Conservation (phyloP, 1,139 yeast genomes). For the Candida glucosophila region DNA sequence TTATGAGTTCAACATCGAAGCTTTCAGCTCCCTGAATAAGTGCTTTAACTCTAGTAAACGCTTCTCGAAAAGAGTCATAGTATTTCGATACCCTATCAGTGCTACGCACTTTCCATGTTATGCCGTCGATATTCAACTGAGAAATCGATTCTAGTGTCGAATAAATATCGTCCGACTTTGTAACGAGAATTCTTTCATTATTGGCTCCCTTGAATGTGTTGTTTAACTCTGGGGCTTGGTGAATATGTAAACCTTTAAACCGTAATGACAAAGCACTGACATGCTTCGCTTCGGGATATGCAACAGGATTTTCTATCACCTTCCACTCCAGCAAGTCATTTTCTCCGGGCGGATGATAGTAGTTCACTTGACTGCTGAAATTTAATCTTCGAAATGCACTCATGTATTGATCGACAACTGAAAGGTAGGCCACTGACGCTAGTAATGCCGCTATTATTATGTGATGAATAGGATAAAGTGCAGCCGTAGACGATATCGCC, state of each 20-base stretch:
- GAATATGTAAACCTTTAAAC: conserved; percentile 37
- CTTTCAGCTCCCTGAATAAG: conserved; percentile 73
- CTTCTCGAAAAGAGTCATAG: conserved; percentile 46
- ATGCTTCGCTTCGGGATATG: conserved; percentile 34
- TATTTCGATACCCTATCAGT: conserved; percentile 58
- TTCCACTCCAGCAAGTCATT: conserved; percentile 37
- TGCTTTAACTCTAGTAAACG: conserved; percentile 38
- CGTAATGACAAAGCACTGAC: conserved; percentile 47
- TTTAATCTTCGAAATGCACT: conserved; percentile 30
- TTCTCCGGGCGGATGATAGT: conserved; percentile 37
- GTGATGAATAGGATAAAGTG: conserved; percentile 84
- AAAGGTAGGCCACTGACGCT: conserved; percentile 76
- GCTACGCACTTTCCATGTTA: conserved; percentile 60
- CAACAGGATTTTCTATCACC: conserved; percentile 23
- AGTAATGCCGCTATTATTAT: conserved; percentile 64
- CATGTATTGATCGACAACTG: conserved; percentile 73
- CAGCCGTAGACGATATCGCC: conserved; percentile 55
- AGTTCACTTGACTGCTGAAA: conserved; percentile 11
- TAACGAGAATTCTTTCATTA: conserved; percentile 36
- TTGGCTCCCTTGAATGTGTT: conserved; percentile 23
- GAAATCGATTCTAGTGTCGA: conserved; percentile 23
- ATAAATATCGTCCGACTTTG: conserved; percentile 29
- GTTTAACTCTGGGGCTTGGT: conserved; percentile 23
- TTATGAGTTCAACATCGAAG: conserved; percentile 74
- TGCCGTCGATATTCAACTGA: conserved; percentile 29